A percentile compares a stretch with the other conserved stretches of the same genome.
phyloP scores from a whole-genome alignment of 306 rosid genomes.

The Prunus salicina region DNA sequence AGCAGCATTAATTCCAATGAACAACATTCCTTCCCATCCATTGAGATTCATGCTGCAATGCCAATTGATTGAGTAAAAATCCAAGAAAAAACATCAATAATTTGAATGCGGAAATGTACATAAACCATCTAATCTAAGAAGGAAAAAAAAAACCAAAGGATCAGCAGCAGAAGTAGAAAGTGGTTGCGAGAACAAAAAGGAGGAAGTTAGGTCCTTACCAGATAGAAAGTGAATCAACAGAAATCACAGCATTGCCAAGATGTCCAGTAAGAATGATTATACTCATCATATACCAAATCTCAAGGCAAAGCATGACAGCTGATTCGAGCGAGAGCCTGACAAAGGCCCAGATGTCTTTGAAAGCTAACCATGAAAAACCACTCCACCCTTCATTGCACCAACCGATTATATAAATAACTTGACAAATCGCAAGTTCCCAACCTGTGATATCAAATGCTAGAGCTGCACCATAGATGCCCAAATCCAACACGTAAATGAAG shows the following conservation, averaged over 20 bases:
- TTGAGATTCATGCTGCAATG: slow-evolving; percentile 65
- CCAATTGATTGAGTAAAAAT: neutral
- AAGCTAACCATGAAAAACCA: slow-evolving; percentile 67
- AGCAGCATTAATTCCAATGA: slow-evolving; percentile 89
- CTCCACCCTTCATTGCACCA: slow-evolving; percentile 93
- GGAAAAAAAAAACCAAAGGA: too few relatives aligned
- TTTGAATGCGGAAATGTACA: neutral
- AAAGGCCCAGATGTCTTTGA: slow-evolving; percentile 80
- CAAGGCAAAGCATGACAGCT: slow-evolving; percentile 91
- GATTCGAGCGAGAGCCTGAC: slow-evolving; percentile 86
- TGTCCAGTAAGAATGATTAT: slow-evolving; percentile 68
- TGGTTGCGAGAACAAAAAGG: neutral
- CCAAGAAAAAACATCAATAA: neutral
- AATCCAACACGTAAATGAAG: slow-evolving; percentile 46
- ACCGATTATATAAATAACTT: slow-evolving; percentile 55
- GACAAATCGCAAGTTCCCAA: slow-evolving; percentile 61
- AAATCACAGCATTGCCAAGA: slow-evolving; percentile 66
- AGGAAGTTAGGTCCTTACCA: slow-evolving; percentile 48
- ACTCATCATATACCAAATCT: slow-evolving; percentile 85
- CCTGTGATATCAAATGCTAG: slow-evolving; percentile 60
- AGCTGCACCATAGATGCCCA: slow-evolving; percentile 73
- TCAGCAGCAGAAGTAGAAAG: neutral
- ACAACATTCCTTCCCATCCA: slow-evolving; percentile 80
- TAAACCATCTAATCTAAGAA: neutral
- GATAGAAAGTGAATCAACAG: slow-evolving; percentile 75